Evolutionary conservation across 1,284 basidiomycete species (phyloP).

Genomic region (Leccinum griseonigrum): DNA sequence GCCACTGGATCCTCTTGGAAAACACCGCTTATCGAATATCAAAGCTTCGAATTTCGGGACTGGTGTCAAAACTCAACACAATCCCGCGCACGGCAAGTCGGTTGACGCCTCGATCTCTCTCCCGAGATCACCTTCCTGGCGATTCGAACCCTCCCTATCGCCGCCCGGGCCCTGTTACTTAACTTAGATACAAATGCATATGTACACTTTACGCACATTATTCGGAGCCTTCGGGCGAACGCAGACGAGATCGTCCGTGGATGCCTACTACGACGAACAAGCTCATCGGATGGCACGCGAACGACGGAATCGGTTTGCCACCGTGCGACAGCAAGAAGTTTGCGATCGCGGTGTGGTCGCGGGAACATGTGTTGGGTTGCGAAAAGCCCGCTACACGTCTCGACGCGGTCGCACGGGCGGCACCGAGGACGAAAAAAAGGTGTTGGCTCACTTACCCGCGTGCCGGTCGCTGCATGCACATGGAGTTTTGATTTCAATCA

Average conservation of each 20-base stretch:
- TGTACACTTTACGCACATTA: conserved; percentile 9
- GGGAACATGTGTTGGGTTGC: conserved; percentile 15
- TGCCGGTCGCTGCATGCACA: conserved; percentile 3
- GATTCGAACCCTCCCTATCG: conserved; percentile 18
- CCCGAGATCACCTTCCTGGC: conserved; percentile 26
- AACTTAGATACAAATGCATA: conserved; percentile 10
- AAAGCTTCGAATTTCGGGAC: conserved; percentile 9
- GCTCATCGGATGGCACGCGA: conserved; percentile 12
- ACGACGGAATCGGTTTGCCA: conserved; percentile 16
- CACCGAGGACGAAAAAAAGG: conserved; percentile 9
- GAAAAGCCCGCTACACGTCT: conserved; percentile 17
- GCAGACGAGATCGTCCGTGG: conserved; percentile 13
- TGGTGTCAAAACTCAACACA: conserved; percentile 3
- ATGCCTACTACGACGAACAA: neutral
- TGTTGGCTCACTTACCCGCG: conserved; percentile 8
- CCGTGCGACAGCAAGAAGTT: conserved; percentile 10
- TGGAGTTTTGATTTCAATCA: conserved; percentile 5
- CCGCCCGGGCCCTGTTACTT: conserved; percentile 7
- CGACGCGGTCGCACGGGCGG: conserved; percentile 3
- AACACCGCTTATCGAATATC: conserved; percentile 15
- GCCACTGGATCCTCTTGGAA: conserved; percentile 15
- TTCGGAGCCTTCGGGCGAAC: neutral
- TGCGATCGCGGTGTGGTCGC: conserved; percentile 31
- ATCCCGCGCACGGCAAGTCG: neutral
- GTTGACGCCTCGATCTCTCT: conserved; percentile 17